These are phyloP conservation scores for Taphrina deformans DNA, from an alignment of 1,139 yeast genomes.

Conservation along the genomic window DNA sequence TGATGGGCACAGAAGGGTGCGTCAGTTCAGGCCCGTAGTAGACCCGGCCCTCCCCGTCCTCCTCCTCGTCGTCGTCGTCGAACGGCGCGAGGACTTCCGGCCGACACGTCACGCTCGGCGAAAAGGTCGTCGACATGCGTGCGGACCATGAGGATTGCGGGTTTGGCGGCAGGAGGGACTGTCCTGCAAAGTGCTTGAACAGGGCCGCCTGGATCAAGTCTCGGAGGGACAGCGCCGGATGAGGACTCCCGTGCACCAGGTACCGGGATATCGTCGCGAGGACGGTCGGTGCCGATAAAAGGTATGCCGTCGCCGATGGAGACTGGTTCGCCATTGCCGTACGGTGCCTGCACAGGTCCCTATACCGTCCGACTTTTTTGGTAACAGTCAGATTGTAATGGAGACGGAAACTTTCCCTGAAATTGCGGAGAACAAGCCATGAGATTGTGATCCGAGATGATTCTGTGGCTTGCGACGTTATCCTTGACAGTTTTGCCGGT, in stretches of 20 bases:
- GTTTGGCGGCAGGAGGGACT: background rate
- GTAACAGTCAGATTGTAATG: too few species aligned
- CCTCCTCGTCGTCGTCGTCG: background rate
- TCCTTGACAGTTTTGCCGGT: too few species aligned
- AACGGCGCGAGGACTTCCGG: background rate
- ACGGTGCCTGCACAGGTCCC: too few species aligned
- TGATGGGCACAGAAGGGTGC: background rate
- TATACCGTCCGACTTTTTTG: too few species aligned
- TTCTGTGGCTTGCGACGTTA: background rate
- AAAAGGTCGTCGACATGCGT: background rate
- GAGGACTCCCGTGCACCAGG: conserved; percentile 7
- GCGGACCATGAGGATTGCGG: background rate
- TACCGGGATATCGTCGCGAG: conserved; percentile 5
- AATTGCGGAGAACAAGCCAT: conserved; percentile 2
- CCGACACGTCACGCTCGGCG: background rate
- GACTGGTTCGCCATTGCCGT: background rate
- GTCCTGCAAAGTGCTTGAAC: conserved; percentile 3
- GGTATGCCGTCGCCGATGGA: background rate
- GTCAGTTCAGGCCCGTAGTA: background rate
- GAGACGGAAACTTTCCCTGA: too few species aligned
- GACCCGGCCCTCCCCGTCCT: too few species aligned
- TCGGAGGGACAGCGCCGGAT: background rate
- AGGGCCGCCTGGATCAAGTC: conserved; percentile 14
- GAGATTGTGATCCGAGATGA: too few species aligned
- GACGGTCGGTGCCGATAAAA: background rate